These are phyloP conservation scores for Exophiala aquamarina DNA, from an alignment of 2,329 filamentous ascomycete species.

Conservation along the genomic window DNA sequence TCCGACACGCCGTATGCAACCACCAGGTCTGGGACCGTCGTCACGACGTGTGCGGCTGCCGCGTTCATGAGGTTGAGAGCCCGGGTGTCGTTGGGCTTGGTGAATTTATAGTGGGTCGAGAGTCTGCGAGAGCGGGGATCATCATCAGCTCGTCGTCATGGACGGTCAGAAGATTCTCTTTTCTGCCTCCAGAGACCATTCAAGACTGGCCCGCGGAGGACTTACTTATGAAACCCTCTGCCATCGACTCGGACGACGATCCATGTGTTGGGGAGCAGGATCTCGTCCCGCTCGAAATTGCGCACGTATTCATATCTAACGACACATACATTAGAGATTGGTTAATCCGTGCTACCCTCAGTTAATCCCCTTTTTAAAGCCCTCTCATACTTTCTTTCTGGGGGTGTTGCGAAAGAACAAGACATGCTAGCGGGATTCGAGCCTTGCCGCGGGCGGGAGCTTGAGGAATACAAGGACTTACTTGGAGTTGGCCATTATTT, in stretches of 20 bases:
- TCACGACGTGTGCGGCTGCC: constrained; percentile 80
- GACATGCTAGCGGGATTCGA: no score
- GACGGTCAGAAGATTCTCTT: no score
- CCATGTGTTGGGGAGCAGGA: constrained; percentile 87
- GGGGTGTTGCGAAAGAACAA: no score
- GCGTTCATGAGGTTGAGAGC: constrained; percentile 93
- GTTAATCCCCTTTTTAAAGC: no score
- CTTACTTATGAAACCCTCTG: constrained; percentile 88
- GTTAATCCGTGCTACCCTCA: no score
- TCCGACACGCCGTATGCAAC: constrained; percentile 93
- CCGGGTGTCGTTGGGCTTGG: constrained; percentile 87
- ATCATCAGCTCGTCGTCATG: background rate
- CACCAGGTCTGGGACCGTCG: constrained; percentile 78
- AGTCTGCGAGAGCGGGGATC: constrained; percentile 54
- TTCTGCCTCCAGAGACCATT: no score
- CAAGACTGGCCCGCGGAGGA: no score
- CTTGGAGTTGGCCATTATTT: constrained; percentile 40
- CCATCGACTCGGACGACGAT: constrained; percentile 93
- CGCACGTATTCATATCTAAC: constrained; percentile 90
- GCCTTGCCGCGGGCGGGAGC: no score
- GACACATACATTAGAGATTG: no score
- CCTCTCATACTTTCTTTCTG: no score
- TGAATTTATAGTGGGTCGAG: constrained; percentile 77
- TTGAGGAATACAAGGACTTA: constrained; percentile 27
- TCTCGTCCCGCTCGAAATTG: constrained; percentile 79